Evolutionary conservation across 177 flowering plant species (phyloP).

Genomic region (Vitis hybrid): DNA sequence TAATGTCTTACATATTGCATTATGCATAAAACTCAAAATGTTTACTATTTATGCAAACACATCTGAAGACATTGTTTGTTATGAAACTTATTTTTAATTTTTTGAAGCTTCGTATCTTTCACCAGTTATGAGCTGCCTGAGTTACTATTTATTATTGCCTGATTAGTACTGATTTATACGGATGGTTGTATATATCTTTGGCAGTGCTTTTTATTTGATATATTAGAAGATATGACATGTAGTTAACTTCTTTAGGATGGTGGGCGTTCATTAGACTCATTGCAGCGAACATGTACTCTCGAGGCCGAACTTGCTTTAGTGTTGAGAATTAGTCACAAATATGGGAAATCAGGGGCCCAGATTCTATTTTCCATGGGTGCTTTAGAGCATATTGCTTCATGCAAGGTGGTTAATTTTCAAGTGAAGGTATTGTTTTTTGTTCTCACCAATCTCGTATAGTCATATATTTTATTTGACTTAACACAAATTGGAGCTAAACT

Average conservation of each 20-base stretch:
- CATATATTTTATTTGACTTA: background rate
- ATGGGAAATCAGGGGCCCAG: conserved; percentile 89
- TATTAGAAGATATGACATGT: background rate
- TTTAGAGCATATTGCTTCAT: conserved; percentile 76
- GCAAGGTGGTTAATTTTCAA: conserved; percentile 57
- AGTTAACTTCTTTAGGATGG: conserved; percentile 42
- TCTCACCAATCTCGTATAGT: background rate
- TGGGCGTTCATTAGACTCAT: conserved; percentile 55
- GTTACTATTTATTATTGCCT: too few species aligned
- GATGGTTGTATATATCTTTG: background rate
- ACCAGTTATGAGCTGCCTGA: too few species aligned
- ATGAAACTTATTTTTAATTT: too few species aligned
- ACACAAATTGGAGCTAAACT: conserved; percentile 1
- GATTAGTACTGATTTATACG: too few species aligned
- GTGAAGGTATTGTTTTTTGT: conserved; percentile 28
- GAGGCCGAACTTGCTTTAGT: conserved; percentile 83
- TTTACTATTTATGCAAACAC: too few species aligned
- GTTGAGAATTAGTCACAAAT: conserved; percentile 76
- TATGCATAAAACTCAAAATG: too few species aligned
- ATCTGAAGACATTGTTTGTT: too few species aligned
- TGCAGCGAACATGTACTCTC: conserved; percentile 69
- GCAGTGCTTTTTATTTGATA: background rate
- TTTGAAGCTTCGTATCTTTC: too few species aligned
- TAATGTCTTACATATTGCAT: too few species aligned
- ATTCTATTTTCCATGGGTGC: conserved; percentile 87